Conservation (phyloP, 1,139 yeast species). For the Zygotorulaspora mrakii region DNA sequence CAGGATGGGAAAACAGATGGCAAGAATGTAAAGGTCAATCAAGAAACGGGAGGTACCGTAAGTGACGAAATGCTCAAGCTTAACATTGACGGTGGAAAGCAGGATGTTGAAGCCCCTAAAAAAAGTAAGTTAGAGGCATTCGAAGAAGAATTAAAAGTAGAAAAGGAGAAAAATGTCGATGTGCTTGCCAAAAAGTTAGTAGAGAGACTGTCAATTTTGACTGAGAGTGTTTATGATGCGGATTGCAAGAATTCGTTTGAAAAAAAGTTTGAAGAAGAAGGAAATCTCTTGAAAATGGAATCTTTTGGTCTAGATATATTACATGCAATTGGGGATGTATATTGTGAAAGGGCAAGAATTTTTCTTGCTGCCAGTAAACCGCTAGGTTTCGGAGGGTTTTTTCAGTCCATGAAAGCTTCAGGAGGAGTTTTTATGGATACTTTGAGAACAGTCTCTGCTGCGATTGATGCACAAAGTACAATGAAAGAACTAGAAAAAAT, state of each 20-base stretch:
- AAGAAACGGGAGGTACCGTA: conserved; percentile 14
- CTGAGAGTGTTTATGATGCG: conserved; percentile 74
- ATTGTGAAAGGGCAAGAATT: conserved; percentile 60
- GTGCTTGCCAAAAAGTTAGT: conserved; percentile 61
- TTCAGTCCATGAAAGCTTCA: conserved; percentile 80
- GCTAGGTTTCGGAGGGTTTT: conserved; percentile 80
- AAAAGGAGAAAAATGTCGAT: conserved; percentile 68
- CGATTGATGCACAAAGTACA: conserved; percentile 85
- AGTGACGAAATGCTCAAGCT: conserved; percentile 8
- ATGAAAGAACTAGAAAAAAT: conserved; percentile 75
- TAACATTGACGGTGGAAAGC: conserved; percentile 19
- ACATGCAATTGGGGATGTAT: conserved; percentile 79
- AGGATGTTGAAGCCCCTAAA: conserved; percentile 41
- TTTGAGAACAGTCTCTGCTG: conserved; percentile 76
- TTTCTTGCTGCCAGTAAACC: conserved; percentile 67
- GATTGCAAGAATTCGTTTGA: conserved; percentile 68
- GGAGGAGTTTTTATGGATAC: conserved; percentile 85
- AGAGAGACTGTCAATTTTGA: conserved; percentile 66
- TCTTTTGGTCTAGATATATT: conserved; percentile 89
- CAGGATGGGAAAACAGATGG: conserved; percentile 20
- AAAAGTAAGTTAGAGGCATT: conserved; percentile 59
- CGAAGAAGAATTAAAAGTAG: conserved; percentile 72
- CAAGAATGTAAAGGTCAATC: conserved; percentile 3
- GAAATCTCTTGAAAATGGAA: conserved; percentile 86
- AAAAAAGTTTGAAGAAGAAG: conserved; percentile 72